These are phyloP conservation scores for Mycena haematopus DNA, from an alignment of 768 basidiomycete genomes.

Conservation along the genomic window DNA sequence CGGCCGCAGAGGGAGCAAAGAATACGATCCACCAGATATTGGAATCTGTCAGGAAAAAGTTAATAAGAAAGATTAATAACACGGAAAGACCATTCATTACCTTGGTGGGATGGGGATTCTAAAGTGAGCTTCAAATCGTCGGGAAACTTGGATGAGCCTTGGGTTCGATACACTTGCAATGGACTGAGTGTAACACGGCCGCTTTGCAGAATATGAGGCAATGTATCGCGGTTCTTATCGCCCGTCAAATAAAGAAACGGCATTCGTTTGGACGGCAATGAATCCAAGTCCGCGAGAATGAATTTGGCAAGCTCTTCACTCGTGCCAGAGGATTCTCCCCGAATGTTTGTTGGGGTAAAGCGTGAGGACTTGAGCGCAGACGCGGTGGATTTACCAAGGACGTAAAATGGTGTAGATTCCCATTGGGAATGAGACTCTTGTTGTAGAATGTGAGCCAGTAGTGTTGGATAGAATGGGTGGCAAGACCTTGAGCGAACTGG, in stretches of 20 bases:
- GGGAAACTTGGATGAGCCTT: constrained; percentile 58
- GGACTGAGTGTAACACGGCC: constrained; percentile 52
- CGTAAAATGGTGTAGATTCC: constrained; percentile 74
- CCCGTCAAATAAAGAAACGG: constrained; percentile 78
- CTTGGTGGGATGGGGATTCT: constrained; percentile 31
- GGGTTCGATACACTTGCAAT: constrained; percentile 77
- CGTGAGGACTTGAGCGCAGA: constrained; percentile 45
- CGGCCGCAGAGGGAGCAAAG: constrained; percentile 78
- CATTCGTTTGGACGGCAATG: constrained; percentile 29
- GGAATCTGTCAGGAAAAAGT: constrained; percentile 24
- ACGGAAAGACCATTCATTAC: constrained; percentile 22
- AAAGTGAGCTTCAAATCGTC: constrained; percentile 46
- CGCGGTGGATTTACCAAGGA: constrained; percentile 74
- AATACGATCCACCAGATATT: constrained; percentile 71
- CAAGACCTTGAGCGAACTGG: constrained; percentile 12
- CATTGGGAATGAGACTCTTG: constrained; percentile 50
- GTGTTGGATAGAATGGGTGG: background rate
- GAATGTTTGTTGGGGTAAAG: constrained; percentile 40
- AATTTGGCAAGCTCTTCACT: constrained; percentile 70
- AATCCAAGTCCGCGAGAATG: constrained; percentile 52
- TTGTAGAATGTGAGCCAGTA: constrained; percentile 11
- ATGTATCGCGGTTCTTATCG: constrained; percentile 83
- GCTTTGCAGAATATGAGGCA: constrained; percentile 55
- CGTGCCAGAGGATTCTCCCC: constrained; percentile 64
- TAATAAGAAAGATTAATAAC: background rate